Conservation (phyloP, 176 grass and related monocot genomes). For the Eleusine coracana region DNA sequence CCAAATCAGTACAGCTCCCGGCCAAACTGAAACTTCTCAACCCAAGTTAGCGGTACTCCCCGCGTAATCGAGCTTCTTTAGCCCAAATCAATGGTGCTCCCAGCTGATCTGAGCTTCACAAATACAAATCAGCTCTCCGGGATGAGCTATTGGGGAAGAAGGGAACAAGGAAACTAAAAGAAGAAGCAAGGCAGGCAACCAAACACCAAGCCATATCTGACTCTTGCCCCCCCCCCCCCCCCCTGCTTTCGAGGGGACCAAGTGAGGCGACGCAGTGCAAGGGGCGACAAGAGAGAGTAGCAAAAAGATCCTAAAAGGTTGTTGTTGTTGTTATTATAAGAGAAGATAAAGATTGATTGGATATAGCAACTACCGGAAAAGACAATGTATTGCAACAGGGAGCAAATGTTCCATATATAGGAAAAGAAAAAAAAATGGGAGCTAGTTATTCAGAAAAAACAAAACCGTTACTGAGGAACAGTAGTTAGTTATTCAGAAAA, state of each 20-base stretch:
- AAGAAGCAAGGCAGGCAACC: neutral
- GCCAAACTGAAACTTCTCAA: neutral
- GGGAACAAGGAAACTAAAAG: neutral
- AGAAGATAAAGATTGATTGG: neutral
- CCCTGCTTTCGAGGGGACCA: neutral
- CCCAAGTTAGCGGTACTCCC: neutral
- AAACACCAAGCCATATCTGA: neutral
- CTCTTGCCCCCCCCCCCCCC: neutral
- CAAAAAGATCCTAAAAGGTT: neutral
- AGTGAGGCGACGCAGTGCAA: too few species aligned
- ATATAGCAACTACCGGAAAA: conserved; percentile 11
- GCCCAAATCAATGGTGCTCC: neutral
- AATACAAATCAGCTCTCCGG: neutral
- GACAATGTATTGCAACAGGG: conserved; percentile 7
- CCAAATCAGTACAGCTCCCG: neutral
- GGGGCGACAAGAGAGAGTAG: too few species aligned
- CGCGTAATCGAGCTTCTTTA: neutral
- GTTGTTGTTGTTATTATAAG: neutral
- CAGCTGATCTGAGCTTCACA: neutral
- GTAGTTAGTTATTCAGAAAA: conserved; percentile 11
- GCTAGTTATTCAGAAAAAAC: conserved; percentile 7
- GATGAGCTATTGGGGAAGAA: neutral
- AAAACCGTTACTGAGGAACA: neutral
- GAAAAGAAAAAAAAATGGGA: neutral
- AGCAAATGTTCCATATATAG: neutral